Percentiles rank a stretch among this genome's conserved stretches.
Evolutionary conservation across 2,329 filamentous ascomycete genomes (phyloP).

Genomic region (Trichoderma sp.): DNA sequence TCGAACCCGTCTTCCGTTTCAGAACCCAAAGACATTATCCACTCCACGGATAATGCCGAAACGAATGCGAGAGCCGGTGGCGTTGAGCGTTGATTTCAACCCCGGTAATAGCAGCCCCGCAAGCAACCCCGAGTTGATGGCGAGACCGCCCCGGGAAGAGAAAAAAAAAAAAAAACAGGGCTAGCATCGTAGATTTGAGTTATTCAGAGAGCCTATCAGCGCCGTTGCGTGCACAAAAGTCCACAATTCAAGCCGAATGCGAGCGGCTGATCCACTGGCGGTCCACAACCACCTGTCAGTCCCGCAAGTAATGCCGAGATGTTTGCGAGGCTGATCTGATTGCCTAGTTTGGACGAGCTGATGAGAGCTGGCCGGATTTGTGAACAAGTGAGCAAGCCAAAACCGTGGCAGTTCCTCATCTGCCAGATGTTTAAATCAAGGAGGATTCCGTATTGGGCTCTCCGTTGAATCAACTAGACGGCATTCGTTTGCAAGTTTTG

Average conservation of each 20-base stretch:
- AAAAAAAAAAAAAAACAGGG: neutral
- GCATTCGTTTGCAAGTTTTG: neutral
- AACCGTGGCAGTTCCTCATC: neutral
- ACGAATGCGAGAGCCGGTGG: neutral
- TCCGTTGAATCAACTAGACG: neutral
- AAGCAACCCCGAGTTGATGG: slow-evolving; percentile 11
- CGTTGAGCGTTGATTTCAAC: neutral
- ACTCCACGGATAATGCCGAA: slow-evolving; percentile 7
- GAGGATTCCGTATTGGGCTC: neutral
- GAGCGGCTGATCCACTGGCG: neutral
- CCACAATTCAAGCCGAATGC: neutral
- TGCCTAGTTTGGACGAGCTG: neutral
- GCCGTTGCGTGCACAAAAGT: neutral
- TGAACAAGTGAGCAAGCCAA: neutral
- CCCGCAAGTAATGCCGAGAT: slow-evolving; percentile 4
- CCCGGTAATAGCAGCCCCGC: neutral
- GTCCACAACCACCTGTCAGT: neutral
- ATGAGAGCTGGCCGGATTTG: neutral
- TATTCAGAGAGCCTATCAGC: neutral
- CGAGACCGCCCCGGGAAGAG: neutral
- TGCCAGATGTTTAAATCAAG: neutral
- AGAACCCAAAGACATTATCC: neutral
- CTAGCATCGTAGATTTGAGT: neutral
- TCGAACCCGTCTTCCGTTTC: neutral
- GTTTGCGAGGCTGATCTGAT: neutral